Evolutionary conservation across 2,329 filamentous ascomycete genomes (phyloP).

Genomic region (Hypoxylon sp.): DNA sequence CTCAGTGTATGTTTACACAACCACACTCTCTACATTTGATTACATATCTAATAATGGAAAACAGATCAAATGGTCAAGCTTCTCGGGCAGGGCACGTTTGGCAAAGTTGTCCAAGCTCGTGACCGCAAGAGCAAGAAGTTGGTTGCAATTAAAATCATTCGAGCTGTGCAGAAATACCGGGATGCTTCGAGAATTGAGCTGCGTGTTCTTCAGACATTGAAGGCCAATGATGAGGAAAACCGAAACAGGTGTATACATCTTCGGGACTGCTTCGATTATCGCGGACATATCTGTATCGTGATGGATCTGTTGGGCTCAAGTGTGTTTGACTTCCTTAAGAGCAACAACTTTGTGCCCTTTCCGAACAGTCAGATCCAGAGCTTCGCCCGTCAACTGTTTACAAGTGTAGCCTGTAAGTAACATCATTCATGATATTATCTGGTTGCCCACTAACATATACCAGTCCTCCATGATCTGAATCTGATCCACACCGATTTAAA

Average conservation of each 20-base stretch:
- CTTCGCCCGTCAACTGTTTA: conserved; percentile 95
- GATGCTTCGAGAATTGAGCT: conserved; percentile 96
- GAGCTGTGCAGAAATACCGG: conserved; percentile 97
- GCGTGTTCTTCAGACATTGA: conserved; percentile 90
- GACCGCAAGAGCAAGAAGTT: conserved; percentile 82
- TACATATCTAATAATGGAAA: conserved; percentile 39
- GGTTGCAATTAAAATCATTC: conserved; percentile 97
- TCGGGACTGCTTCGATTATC: conserved; percentile 96
- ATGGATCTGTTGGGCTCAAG: conserved; percentile 89
- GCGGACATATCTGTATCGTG: conserved; percentile 93
- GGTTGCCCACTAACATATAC: conserved; percentile 46
- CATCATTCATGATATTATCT: neutral
- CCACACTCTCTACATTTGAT: neutral
- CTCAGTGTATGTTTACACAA: conserved; percentile 79
- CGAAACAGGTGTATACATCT: conserved; percentile 97
- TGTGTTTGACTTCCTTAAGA: conserved; percentile 98
- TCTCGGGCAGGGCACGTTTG: conserved; percentile 96
- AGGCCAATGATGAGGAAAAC: conserved; percentile 91
- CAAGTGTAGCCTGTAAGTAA: conserved; percentile 94
- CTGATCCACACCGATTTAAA: conserved; percentile 91
- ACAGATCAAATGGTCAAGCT: conserved; percentile 89
- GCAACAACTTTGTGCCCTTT: conserved; percentile 95
- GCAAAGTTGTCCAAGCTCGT: conserved; percentile 94
- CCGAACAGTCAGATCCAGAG: conserved; percentile 98
- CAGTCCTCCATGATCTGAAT: conserved; percentile 95